Percentiles rank a stretch among this genome's conserved stretches.
Conservation (phyloP, 257 asterid genomes). For the Paraleonurus japonicus region DNA sequence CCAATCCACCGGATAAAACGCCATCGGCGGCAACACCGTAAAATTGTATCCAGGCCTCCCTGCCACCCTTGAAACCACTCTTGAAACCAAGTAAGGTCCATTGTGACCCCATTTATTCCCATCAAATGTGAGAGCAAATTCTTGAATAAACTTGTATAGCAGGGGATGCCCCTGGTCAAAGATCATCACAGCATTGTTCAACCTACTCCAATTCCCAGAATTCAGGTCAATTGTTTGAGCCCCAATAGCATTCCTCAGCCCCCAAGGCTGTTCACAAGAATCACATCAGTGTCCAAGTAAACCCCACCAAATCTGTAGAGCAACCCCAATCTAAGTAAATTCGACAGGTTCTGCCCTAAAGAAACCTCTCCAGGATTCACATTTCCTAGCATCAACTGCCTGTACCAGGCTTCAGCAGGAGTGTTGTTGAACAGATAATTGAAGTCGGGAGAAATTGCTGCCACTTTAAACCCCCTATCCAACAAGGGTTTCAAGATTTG, state of each 20-base stretch:
- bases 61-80: conserved; percentile 67
- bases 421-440: conserved; percentile 61
- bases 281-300: conserved; percentile 76
- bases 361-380: conserved; percentile 71
- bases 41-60: conserved; percentile 61
- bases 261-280: conserved; percentile 54
- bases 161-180: conserved; percentile 79
- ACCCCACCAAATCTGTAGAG: conserved; percentile 87
- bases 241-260: conserved; percentile 61
- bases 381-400: conserved; percentile 52
- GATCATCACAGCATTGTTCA: conserved; percentile 89
- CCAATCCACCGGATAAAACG: conserved; percentile 97
- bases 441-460: conserved; percentile 71
- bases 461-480: conserved; percentile 51
- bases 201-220: conserved; percentile 75
- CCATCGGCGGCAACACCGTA: conserved; percentile 64
- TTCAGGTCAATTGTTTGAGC: conserved; percentile 67
- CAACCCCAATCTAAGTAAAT: conserved; percentile 77
- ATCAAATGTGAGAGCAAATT: conserved; percentile 87
- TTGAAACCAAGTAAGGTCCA: conserved; percentile 90
- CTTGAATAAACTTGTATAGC: conserved; percentile 78
- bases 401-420: conserved; percentile 68
- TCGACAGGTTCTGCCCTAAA: conserved; percentile 89
- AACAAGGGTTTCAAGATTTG: conserved; percentile 57
- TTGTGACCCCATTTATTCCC: conserved; percentile 99